A percentile compares a stretch with the other conserved stretches of the same genome.
These are phyloP conservation scores for Dendrothele bispora DNA, from an alignment of 768 basidiomycete genomes.

Conservation along the genomic window DNA sequence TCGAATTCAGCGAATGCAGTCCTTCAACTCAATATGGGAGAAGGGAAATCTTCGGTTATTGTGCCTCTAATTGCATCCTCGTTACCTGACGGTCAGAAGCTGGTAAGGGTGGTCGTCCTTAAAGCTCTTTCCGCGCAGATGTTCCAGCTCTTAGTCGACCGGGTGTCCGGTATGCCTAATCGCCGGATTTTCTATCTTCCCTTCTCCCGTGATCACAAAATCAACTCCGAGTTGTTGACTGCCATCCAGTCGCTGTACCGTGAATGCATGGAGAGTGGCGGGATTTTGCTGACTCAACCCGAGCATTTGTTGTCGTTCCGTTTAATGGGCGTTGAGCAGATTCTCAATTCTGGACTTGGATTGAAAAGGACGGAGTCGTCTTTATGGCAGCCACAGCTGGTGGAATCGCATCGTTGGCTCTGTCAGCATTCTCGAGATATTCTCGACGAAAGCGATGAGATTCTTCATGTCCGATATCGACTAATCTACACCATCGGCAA, in stretches of 20 bases:
- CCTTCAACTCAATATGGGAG: constrained; percentile 59
- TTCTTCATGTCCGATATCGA: constrained; percentile 47
- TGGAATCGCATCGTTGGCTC: constrained; percentile 29
- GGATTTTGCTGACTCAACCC: constrained; percentile 51
- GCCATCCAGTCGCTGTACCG: constrained; percentile 31
- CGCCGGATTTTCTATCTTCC: constrained; percentile 50
- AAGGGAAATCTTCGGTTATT: constrained; percentile 55
- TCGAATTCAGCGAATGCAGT: constrained; percentile 31
- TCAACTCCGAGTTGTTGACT: constrained; percentile 15
- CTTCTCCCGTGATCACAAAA: constrained; percentile 41
- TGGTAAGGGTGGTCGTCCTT: constrained; percentile 51
- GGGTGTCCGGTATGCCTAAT: constrained; percentile 43
- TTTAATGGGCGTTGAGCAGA: constrained; percentile 43
- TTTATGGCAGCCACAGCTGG: constrained; percentile 16
- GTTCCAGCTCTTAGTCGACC: constrained; percentile 46
- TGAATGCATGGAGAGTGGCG: constrained; percentile 37
- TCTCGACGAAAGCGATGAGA: constrained; percentile 49
- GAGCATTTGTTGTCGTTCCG: constrained; percentile 54
- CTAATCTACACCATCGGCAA: constrained; percentile 45
- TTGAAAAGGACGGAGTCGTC: constrained; percentile 8
- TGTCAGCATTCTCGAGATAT: constrained; percentile 32
- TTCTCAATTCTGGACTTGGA: constrained; percentile 9
- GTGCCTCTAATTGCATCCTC: constrained; percentile 40
- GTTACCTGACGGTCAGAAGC: constrained; percentile 41
- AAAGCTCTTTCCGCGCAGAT: constrained; percentile 47